A percentile compares a stretch with the other conserved stretches of the same genome.
Evolutionary conservation across 805 yeast species (phyloP).

Genomic region (Nakazawaea ernobii): DNA sequence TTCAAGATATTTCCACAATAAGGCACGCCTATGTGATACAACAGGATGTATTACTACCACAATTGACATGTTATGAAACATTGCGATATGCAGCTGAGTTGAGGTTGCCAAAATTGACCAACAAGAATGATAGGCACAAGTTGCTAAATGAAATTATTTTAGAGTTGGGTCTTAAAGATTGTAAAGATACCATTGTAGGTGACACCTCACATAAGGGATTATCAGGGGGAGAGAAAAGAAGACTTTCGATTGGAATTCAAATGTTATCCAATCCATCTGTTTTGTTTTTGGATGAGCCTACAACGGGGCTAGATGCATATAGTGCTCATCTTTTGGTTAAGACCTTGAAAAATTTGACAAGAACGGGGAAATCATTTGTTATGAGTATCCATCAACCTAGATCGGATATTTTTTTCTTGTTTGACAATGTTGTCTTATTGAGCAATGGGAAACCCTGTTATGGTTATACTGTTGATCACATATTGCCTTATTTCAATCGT

Average conservation of each 20-base stretch:
- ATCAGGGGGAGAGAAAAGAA: constrained; percentile 81
- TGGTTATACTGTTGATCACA: constrained; percentile 35
- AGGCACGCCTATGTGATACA: constrained; percentile 66
- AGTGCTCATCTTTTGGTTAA: constrained; percentile 62
- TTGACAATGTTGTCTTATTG: constrained; percentile 63
- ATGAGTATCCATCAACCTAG: constrained; percentile 84
- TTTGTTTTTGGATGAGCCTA: constrained; percentile 77
- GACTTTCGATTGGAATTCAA: constrained; percentile 75
- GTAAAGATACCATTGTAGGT: constrained; percentile 55
- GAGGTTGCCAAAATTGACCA: constrained; percentile 45
- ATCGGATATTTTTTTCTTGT: constrained; percentile 62
- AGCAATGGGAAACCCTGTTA: constrained; percentile 52
- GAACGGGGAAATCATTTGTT: constrained; percentile 61
- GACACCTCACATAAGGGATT: constrained; percentile 49
- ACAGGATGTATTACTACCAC: constrained; percentile 67
- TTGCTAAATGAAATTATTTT: constrained; percentile 56
- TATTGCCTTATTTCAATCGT: constrained; percentile 42
- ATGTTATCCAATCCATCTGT: constrained; percentile 71
- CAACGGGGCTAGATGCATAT: constrained; percentile 76
- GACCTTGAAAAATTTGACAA: constrained; percentile 53
- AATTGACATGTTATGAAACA: constrained; percentile 68
- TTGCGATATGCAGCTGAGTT: constrained; percentile 66
- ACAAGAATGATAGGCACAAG: constrained; percentile 34
- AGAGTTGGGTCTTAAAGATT: constrained; percentile 61
- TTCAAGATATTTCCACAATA: constrained; percentile 20